These are phyloP conservation scores for Solanum appendiculatum DNA, from an alignment of 257 asterid genomes.

Conservation along the genomic window DNA sequence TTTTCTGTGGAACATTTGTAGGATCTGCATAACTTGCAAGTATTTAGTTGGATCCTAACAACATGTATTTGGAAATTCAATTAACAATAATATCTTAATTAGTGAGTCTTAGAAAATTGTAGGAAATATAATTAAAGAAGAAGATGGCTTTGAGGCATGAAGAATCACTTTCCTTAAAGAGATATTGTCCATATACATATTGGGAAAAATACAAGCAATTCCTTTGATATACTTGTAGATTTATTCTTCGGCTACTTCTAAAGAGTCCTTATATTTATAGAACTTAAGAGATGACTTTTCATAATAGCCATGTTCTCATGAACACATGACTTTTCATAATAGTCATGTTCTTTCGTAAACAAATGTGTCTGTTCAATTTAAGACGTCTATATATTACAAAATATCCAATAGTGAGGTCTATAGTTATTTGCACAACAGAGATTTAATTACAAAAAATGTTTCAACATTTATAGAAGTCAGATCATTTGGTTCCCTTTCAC, in stretches of 20 bases:
- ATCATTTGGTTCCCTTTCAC: neutral
- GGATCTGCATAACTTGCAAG: conserved; percentile 45
- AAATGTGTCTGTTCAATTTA: neutral
- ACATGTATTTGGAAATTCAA: neutral
- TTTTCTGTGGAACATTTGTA: conserved; percentile 81
- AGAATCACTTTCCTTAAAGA: neutral
- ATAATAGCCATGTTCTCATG: neutral
- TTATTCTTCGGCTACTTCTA: neutral
- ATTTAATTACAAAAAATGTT: neutral
- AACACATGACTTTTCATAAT: neutral
- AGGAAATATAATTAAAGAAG: neutral
- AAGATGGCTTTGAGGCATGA: neutral
- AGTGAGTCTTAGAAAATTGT: neutral
- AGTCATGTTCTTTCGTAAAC: neutral
- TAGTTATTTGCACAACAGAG: neutral
- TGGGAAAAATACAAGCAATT: neutral
- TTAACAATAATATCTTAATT: neutral
- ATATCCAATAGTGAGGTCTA: neutral
- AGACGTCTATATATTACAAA: too few species aligned
- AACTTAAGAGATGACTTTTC: neutral
- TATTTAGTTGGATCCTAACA: neutral
- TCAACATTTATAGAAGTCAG: neutral
- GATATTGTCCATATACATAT: neutral
- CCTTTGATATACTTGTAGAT: neutral
- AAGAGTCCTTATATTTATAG: neutral